These are phyloP conservation scores for Linnemannia schmuckeri DNA, from an alignment of 192 early-diverging fungal species.

Conservation along the genomic window DNA sequence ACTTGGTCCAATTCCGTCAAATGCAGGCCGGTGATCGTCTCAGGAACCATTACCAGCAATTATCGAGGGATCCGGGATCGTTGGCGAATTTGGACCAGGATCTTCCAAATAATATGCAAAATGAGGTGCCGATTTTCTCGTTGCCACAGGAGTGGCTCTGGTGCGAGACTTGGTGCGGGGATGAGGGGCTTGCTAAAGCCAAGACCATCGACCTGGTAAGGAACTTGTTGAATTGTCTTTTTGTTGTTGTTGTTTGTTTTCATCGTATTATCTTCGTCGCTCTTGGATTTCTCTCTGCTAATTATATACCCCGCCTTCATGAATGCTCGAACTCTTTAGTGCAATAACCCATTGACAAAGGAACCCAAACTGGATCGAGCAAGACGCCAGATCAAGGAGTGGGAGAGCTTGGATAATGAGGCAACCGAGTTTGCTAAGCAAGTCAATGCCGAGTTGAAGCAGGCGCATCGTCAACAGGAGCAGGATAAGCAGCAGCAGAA, in stretches of 20 bases:
- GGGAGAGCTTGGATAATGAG: slow-evolving; percentile 87
- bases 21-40: slow-evolving; percentile 94
- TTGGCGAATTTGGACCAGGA: slow-evolving; percentile 98
- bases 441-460: slow-evolving; percentile 39
- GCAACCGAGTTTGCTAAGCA: slow-evolving; percentile 63
- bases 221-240: background rate
- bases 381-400: slow-evolving; percentile 92
- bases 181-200: slow-evolving; percentile 83
- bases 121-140: slow-evolving; percentile 90
- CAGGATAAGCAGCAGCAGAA: slow-evolving; percentile 7
- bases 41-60: slow-evolving; percentile 92
- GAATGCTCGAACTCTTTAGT: slow-evolving; percentile 60
- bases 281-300: background rate
- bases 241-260: background rate
- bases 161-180: slow-evolving; percentile 99
- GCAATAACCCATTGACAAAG: slow-evolving; percentile 98
- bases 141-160: slow-evolving; percentile 98
- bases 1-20: slow-evolving; percentile 91
- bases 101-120: slow-evolving; percentile 97
- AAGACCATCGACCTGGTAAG: slow-evolving; percentile 97
- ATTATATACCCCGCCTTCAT: background rate
- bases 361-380: slow-evolving; percentile 98
- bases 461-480: slow-evolving; percentile 13
- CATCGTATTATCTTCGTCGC: too few relatives aligned
- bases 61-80: slow-evolving; percentile 89